Base-by-base conservation (phyloP, 1,284 basidiomycete species). In the Apiotrichum montevideense region DNA sequence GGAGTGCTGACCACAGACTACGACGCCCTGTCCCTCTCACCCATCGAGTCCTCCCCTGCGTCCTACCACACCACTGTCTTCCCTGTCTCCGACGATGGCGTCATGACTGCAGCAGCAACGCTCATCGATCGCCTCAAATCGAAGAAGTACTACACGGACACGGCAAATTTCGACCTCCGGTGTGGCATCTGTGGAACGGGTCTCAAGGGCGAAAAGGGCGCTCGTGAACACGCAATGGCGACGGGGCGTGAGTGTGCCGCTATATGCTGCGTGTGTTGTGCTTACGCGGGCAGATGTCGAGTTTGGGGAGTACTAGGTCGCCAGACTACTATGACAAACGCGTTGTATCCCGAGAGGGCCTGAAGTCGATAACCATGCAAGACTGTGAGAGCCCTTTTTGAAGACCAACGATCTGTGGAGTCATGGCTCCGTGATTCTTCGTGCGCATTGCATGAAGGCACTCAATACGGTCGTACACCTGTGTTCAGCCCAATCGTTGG, bases 31-130 rank as follows among this genome's bases (percentile, higher is more conserved):
- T 86, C 87, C 0, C 76, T 93, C 39, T 84, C 90, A n/a, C 93
- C 90, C 0, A 80, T 83, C 70, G 77, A 79, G 3, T 84, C 85
- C 47, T 86, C 87, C 0, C 87, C 88, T 0, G 71, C 80, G 9
- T 88, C 88, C 57, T 97, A 92, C 81, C 91, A 95, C 75, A 88
- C 91, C 63, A 91, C 87, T 6, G 75, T 91, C 37, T 90, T 95
- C 71, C 85, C 87, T 11, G 77, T 84, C 9, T 54, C 77, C 3
- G 85, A 89, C 68, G 75, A 80, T 13, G 72, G 63, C 8, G 67
- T 90, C 48, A 73, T 94, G 37, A 66, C 78, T 6, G 88, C 88
- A 1, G 87, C 85, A 2, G 80, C 81, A 66, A 82, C 84, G 69
- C 80, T 97, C 13, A 88, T 89, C 3, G 80, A 79, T 29, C 81